These are phyloP conservation scores for Cnidoscolus chayamansa DNA, from an alignment of 441 rosid genomes.

Conservation along the genomic window DNA sequence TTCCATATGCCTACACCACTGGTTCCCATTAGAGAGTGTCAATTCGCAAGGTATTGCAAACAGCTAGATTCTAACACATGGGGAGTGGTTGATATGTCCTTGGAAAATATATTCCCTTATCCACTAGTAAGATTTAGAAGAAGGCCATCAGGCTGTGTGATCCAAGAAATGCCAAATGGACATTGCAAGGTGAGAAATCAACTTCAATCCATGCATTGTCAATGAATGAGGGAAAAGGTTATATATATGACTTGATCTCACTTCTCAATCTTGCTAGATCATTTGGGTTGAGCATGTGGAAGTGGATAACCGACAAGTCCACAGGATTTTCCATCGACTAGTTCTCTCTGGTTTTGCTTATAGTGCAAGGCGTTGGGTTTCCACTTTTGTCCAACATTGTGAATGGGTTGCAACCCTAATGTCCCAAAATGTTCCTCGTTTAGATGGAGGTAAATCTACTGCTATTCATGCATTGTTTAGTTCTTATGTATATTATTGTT, in stretches of 20 bases:
- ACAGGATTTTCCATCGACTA: conserved; percentile 25
- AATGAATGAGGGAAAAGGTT: no score
- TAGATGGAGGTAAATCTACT: conserved; percentile 26
- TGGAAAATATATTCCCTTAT: conserved; percentile 44
- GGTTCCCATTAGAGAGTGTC: conserved; percentile 36
- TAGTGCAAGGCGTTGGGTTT: conserved; percentile 52
- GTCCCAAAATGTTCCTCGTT: conserved; percentile 8
- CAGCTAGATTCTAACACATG: conserved; percentile 32
- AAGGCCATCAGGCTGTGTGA: conserved; percentile 57
- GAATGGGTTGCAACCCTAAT: conserved; percentile 30
- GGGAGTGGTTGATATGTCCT: conserved; percentile 58
- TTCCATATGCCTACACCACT: conserved; percentile 47
- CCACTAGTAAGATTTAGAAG: conserved; percentile 29
- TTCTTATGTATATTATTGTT: no score
- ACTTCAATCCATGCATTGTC: background rate
- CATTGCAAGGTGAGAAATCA: conserved; percentile 30
- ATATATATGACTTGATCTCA: no score
- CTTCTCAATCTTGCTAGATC: conserved; percentile 25
- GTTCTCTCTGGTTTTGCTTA: conserved; percentile 45
- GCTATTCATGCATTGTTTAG: background rate
- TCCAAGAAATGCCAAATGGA: conserved; percentile 35
- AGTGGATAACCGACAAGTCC: conserved; percentile 37
- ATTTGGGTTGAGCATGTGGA: conserved; percentile 59
- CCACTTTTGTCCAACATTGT: conserved; percentile 26
- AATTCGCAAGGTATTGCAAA: conserved; percentile 49